Evolutionary conservation across 2,329 filamentous ascomycete species (phyloP).

Genomic region (Pseudocercospora pini-densiflorae): DNA sequence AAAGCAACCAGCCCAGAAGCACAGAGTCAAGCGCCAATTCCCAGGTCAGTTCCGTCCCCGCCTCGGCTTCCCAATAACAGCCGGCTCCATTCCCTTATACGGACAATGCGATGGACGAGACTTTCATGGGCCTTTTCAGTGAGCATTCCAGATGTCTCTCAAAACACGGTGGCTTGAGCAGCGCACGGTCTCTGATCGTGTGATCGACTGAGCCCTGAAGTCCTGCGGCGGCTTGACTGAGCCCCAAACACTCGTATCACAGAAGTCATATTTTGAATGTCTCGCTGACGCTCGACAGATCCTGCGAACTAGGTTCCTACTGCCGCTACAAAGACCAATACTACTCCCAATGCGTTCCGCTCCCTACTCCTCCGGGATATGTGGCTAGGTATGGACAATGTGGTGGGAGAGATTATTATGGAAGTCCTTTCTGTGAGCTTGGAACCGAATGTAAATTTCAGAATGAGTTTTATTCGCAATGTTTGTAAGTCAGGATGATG

Average conservation of each 20-base stretch:
- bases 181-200: too few relatives aligned
- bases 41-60: neutral
- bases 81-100: neutral
- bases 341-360: conserved; percentile 4
- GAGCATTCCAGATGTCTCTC: neutral
- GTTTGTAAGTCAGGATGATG: conserved; percentile 2
- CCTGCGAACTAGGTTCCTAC: conserved; percentile 3
- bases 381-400: conserved; percentile 4
- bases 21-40: neutral
- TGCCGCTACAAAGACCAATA: conserved; percentile 5
- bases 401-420: conserved; percentile 3
- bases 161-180: neutral
- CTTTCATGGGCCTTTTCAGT: neutral
- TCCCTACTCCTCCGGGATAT: conserved; percentile 2
- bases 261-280: too few relatives aligned
- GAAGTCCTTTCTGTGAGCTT: neutral
- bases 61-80: neutral
- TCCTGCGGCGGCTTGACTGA: too few relatives aligned
- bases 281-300: neutral
- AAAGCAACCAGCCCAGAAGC: neutral
- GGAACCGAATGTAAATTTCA: conserved; percentile 1
- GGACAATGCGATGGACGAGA: neutral
- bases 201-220: neutral
- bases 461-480: conserved; percentile 9
- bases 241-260: too few relatives aligned